Evolutionary conservation across 192 early-diverging fungal genomes (phyloP), one percentile per base, ranked within the genome.

Genomic region (Tieghemiomyces parasiticus): DNA sequence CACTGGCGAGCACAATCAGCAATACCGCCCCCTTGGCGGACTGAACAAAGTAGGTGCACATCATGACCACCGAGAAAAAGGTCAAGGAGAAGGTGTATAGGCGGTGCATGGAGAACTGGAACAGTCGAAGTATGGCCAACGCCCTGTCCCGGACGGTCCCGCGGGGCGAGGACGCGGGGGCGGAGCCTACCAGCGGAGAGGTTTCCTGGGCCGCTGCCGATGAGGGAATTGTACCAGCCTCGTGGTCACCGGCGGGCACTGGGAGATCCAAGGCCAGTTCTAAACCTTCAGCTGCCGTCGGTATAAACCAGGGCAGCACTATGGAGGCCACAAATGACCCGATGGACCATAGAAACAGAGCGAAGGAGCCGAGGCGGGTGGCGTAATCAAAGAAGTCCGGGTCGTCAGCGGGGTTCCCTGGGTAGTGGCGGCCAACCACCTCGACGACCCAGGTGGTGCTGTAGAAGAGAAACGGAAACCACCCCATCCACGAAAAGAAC

Each of bases 391-490:
- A 66, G 12, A 64, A 47, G 35, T 71, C 66, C 0, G 68, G 64
- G 53, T 34, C 51, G 16, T 67, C 71, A n/a, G 33, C 32, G 19
- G 55, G 55, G 0, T 63, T 61, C 33, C 47, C 59, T 55, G n/a
- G 74, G 61, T 38, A 38, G 16, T 31, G 67, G 63, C 55, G 70
- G 60, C 24, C 67, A 22, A 58, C 35, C 0, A 58, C 55, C n/a
- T 58, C 63, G 28, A 73, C 74, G 12, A 76, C 67, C 52, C 72
- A 74, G 8, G 74, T 74, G 3, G 71, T 72, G 63, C 85, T 80
- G 70, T 95, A 98, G 63, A 95, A 95, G 9, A 98, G 72, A 65
- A 95, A 93, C 6, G 93, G 91, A 61, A 98, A 98, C 89, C 92
- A 92, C 12, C 88, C 92, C 67, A 95, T 82, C 93, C 93, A 98